Evolutionary conservation across 23 red algal species (phyloP).

Genomic region (Gracilaria domingensis): DNA sequence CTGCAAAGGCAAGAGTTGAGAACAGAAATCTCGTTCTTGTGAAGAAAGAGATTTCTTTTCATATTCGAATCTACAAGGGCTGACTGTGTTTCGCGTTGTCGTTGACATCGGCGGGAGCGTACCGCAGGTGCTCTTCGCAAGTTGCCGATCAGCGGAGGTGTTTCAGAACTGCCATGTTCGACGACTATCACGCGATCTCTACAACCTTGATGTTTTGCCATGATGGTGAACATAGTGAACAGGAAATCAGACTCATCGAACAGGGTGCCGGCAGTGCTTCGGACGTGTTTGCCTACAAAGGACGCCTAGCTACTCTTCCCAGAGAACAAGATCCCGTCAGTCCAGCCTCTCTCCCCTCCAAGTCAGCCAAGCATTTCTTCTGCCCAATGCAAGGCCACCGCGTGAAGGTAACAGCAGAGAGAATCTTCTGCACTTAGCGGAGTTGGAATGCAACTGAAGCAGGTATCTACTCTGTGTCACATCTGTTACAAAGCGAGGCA

Average conservation of each 20-base stretch:
- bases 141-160: no score
- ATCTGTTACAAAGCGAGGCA: constrained; percentile 38
- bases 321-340: neutral
- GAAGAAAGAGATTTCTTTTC: no score
- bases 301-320: constrained; percentile 2
- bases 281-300: constrained; percentile 12
- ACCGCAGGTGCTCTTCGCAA: no score
- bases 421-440: constrained; percentile 15
- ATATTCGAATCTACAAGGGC: no score
- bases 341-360: constrained; percentile 14
- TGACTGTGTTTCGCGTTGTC: no score
- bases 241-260: neutral
- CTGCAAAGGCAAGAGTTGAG: no score
- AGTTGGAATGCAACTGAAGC: constrained; percentile 13
- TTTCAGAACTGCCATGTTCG: neutral
- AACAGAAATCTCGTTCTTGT: no score
- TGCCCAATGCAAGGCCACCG: constrained; percentile 27
- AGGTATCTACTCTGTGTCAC: constrained; percentile 1
- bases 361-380: constrained; percentile 44
- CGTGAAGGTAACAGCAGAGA: neutral
- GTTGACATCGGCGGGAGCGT: no score
- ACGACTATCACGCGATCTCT: neutral
- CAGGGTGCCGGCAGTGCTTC: neutral
- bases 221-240: neutral
- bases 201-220: neutral